Base-by-base conservation (phyloP, 345 rosid genomes). In the Angophora floribunda region DNA sequence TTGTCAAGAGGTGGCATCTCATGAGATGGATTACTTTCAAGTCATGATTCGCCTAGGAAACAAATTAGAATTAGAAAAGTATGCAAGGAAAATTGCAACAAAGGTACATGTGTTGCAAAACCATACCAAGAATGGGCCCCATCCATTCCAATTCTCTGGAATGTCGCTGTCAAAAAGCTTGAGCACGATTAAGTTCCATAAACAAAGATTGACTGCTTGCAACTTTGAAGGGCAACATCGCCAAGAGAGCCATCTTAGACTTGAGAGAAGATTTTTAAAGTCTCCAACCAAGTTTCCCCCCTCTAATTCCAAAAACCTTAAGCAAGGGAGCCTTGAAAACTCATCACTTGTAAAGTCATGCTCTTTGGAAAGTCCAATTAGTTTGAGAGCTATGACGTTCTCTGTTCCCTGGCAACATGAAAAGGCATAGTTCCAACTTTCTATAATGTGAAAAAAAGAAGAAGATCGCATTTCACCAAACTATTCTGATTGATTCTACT, bases 401-500 rank as follows among this genome's bases (percentile, higher is more conserved):
- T 24, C n/a, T 57, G 63, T 57, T 57, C 63, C 63, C n/a, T 57
- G 63, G 4, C 63, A 24, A 10, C 63, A 24, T 57, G 63, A 57
- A 57, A 57, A 55, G 61, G 61, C 61, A 55, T 55, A 55, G 8
- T 10, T 11, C 26, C 61, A 55, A 55, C 61, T 19, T 55, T 55
- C 61, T 55, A 55, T 55, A 26, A n/a, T n/a, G 61, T 55, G 26
- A 55, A 55, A 55, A 53, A 55, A 55, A 55, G 19, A 36, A 9
- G 19, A 0, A 55, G 0, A 55, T 55, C 0, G 0, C 61, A 55
- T 55, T 55, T 26, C 61, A 21, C 61, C 61, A 16, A 70, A 17
- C 13, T 0, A 36, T 36, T 6, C 44, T 13, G 19, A 16, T 36
- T 70, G 80, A 17, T 70, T 70, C 24, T 17, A 70, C 80, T 36